Evolutionary conservation across 2,329 filamentous ascomycete genomes (phyloP), one percentile per base, ranked within the genome.

Genomic region (Magnaporthales sp.): DNA sequence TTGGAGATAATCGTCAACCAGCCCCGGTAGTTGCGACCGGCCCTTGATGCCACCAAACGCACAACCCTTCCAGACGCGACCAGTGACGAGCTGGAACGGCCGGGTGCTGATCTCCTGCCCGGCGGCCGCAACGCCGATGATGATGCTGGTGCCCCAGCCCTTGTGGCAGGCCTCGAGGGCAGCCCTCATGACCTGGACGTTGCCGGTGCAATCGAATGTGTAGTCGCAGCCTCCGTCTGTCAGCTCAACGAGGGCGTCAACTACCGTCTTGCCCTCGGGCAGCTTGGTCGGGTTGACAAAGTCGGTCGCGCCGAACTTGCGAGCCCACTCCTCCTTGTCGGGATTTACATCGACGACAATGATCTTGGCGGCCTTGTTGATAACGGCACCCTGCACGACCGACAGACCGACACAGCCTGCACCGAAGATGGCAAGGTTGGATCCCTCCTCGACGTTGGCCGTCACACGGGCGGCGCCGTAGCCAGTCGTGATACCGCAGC

Each of bases 21-120:
- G 88, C 68, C 85, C 89, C 63, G 91, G 90, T 71, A 99, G 87
- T 82, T 99, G 95, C 38, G 91, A 89, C 75, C 95, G 93, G 72
- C 95, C 95, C 85, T 98, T 99, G 85, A 99, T 93, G 73, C 95
- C 95, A 72, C 95, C 95, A 75, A 99, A 99, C 22, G 95, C 95
- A 77, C 94, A 98, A 66, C 95, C 95, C 82, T 91, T 96, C 95
- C 95, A 99, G 68, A 96, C 91, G 77, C 95, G 93, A 68, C 95
- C 95, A 61, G 95, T 99, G 72, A 99, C 95, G 69, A 99, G 88
- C 84, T 98, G 95, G 89, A 99, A 99, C 77, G 95, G 58, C 67
- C 94, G 86, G 66, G 94, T 98, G 71, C 89, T 84, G 72, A 98
- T 98, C 82, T 98, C 94, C 81, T 97, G 93, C 65, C 94, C 94